Base-by-base conservation (phyloP, 2,329 filamentous ascomycete genomes). In the Tolypocladium ovalisporum region DNA sequence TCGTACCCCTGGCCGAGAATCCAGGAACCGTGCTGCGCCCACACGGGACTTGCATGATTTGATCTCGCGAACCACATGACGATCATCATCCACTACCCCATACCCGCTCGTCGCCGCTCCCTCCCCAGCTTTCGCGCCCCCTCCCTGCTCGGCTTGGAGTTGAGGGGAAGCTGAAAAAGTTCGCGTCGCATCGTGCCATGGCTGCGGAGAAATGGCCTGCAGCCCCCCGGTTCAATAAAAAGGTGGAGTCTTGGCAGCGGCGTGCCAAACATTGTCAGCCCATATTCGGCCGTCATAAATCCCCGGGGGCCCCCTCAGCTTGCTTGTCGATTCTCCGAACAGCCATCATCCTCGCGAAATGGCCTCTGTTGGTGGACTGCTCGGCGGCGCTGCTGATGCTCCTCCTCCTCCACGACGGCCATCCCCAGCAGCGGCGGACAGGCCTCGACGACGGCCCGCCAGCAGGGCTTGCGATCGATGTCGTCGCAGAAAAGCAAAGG, bases 401-500 rank as follows among this genome's bases (percentile, higher is more conserved):
- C n/a, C n/a, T n/a, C n/a, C 62, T 52, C 59, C 63, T 40, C 59
- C 59, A 35, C 60, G 61, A 32, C 61, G 56, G 39, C 39, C 60
- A 35, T 58, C 59, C 32, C 55, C 59, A 22, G 51, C 56, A 0
- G 58, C 58, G 29, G 58, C 57, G 27, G 54, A 58, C 27, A 56
- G 53, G 37, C 57, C 60, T 35, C 61, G 62, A 24, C 60, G 65
- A 32, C 57, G 62, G 53, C 59, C 64, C 35, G 60, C 62, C 36
- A 66, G 61, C 52, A 62, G 69, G 63, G 70, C 69, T 1, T 71
- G 69, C 62, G 70, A 72, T 59, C 68, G 70, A 5, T 72, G 70
- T 51, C 69, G 70, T 27, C 68, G 66, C 60, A 66, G 70, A 61
- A 72, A 72, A 64, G 70, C 68, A 35, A 71, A 68, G 65, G 70